A percentile compares a stretch with the other conserved stretches of the same genome.
These are phyloP conservation scores for Scheffersomyces quercinus DNA, from an alignment of 1,139 yeast genomes.

Conservation along the genomic window DNA sequence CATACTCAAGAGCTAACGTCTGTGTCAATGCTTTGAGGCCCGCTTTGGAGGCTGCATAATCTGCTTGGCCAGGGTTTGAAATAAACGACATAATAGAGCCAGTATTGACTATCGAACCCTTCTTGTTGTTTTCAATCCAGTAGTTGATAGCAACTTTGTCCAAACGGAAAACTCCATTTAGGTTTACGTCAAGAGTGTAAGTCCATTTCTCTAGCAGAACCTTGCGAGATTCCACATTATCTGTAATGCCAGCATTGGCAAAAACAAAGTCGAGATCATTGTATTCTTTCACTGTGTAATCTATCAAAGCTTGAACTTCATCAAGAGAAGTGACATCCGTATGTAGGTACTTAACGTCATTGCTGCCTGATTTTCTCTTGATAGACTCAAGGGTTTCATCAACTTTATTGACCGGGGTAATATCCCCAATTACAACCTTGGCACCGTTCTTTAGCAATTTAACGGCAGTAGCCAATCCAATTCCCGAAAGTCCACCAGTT, in stretches of 20 bases:
- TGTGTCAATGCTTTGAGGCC: constrained; percentile 14
- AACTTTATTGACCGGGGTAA: constrained; percentile 5
- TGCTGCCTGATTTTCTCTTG: neutral
- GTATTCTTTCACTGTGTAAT: neutral
- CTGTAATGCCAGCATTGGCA: neutral
- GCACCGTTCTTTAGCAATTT: constrained; percentile 15
- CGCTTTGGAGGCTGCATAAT: constrained; percentile 14
- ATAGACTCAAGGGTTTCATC: neutral
- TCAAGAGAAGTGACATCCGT: neutral
- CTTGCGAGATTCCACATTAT: neutral
- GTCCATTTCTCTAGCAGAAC: neutral
- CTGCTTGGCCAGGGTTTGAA: neutral
- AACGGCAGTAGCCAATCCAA: constrained; percentile 23
- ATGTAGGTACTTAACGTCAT: neutral
- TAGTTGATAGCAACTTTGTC: neutral
- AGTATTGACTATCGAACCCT: neutral
- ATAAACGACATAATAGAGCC: neutral
- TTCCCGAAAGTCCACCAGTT: constrained; percentile 32
- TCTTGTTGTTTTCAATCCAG: neutral
- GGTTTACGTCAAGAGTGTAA: neutral
- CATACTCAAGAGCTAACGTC: constrained; percentile 14
- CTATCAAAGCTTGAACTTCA: neutral
- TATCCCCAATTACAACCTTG: constrained; percentile 15
- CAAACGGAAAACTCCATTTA: neutral
- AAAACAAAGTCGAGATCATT: neutral